phyloP scores from a whole-genome alignment of 805 yeast genomes.

The Candida germanica region DNA sequence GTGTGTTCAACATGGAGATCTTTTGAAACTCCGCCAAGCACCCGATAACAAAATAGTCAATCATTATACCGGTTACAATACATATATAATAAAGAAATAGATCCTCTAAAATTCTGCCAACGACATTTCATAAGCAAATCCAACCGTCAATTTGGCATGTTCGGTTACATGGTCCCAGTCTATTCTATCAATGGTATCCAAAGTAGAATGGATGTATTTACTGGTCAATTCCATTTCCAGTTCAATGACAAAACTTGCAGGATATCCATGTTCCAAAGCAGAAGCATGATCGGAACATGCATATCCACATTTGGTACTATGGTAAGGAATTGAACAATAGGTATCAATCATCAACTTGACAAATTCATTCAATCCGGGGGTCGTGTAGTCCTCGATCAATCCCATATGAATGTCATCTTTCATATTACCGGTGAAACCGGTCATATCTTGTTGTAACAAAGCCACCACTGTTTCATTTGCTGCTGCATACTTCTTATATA shows the following conservation, averaged over 20 bases:
- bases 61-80: no score
- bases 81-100: not conserved
- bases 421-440: slow-evolving; percentile 65
- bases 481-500: slow-evolving; percentile 55
- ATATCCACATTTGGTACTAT: slow-evolving; percentile 81
- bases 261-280: slow-evolving; percentile 79
- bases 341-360: slow-evolving; percentile 56
- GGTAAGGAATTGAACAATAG: slow-evolving; percentile 67
- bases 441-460: slow-evolving; percentile 94
- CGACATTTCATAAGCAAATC: slow-evolving; percentile 69
- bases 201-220: slow-evolving; percentile 69
- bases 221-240: slow-evolving; percentile 61
- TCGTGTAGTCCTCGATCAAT: slow-evolving; percentile 70
- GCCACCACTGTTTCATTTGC: slow-evolving; percentile 58
- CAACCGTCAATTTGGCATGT: slow-evolving; percentile 75
- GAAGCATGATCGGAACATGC: slow-evolving; percentile 94
- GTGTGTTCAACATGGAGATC: no score
- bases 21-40: no score
- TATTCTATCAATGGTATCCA: slow-evolving; percentile 79
- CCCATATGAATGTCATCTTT: slow-evolving; percentile 61
- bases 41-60: no score
- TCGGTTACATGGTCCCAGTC: slow-evolving; percentile 76
- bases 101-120: slow-evolving; percentile 21
- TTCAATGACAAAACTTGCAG: slow-evolving; percentile 81
- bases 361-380: slow-evolving; percentile 53